Conservation (phyloP, 1,284 basidiomycete genomes). For the Singerocomus rubriflavus region DNA sequence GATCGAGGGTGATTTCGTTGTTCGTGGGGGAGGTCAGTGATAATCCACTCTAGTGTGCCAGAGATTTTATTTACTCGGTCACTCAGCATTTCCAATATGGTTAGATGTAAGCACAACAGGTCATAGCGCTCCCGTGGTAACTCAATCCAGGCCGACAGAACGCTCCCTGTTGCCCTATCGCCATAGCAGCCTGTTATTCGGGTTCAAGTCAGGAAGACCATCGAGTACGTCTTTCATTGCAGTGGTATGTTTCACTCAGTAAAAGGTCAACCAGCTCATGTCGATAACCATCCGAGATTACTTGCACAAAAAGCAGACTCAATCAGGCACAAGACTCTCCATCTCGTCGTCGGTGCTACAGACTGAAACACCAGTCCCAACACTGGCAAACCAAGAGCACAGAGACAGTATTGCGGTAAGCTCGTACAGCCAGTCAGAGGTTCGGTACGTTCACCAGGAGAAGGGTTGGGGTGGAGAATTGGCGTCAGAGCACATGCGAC, state of each 20-base stretch:
- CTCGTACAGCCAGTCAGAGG: slow-evolving; percentile 28
- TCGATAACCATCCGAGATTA: slow-evolving; percentile 67
- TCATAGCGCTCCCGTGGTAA: slow-evolving; percentile 1
- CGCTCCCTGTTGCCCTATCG: slow-evolving; percentile 77
- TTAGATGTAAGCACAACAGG: slow-evolving; percentile 51
- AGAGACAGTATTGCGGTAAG: slow-evolving; percentile 34
- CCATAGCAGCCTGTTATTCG: slow-evolving; percentile 76
- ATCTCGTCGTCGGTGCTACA: slow-evolving; percentile 27
- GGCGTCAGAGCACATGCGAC: slow-evolving; percentile 26
- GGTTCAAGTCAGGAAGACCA: slow-evolving; percentile 79
- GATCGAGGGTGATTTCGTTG: slow-evolving; percentile 56
- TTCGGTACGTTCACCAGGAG: slow-evolving; percentile 33
- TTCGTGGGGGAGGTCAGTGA: slow-evolving; percentile 71
- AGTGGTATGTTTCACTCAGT: slow-evolving; percentile 1
- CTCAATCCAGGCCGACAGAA: slow-evolving; percentile 45
- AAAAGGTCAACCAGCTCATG: slow-evolving; percentile 48
- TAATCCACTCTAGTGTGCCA: not conserved
- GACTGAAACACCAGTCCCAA: slow-evolving; percentile 34
- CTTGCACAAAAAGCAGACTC: slow-evolving; percentile 54
- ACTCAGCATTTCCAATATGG: slow-evolving; percentile 77
- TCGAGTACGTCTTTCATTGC: slow-evolving; percentile 44
- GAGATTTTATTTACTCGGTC: slow-evolving; percentile 9
- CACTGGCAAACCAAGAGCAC: slow-evolving; percentile 30
- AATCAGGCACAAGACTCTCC: slow-evolving; percentile 27
- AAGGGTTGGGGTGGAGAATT: slow-evolving; percentile 30